Evolutionary conservation across 345 rosid genomes (phyloP).

Genomic region (Bretschneidera sinensis): DNA sequence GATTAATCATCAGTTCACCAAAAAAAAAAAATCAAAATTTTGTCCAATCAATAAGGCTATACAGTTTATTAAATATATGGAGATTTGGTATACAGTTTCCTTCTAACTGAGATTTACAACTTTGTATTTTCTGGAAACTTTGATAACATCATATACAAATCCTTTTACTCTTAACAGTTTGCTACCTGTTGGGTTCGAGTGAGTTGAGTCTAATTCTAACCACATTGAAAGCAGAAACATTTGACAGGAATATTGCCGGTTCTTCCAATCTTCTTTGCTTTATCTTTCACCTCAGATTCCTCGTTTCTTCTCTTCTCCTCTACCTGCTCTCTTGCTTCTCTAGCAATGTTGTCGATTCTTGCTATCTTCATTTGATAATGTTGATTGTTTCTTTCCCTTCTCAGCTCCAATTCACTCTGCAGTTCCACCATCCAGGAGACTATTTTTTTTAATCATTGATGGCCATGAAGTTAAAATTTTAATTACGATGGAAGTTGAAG

Average conservation of each 20-base stretch:
- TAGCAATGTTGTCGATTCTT: conserved; percentile 47
- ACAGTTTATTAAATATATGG: neutral
- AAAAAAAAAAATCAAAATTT: too few relatives aligned
- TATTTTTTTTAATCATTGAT: neutral
- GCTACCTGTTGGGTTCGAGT: too few relatives aligned
- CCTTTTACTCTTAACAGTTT: too few relatives aligned
- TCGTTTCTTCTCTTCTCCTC: conserved; percentile 56
- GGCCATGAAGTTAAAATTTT: neutral
- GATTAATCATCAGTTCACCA: too few relatives aligned
- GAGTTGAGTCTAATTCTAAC: neutral
- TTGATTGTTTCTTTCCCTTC: conserved; percentile 33
- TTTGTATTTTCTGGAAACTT: too few relatives aligned
- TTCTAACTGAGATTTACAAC: neutral
- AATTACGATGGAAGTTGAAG: neutral
- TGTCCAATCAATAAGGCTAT: too few relatives aligned
- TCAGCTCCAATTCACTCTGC: conserved; percentile 63
- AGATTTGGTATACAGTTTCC: neutral
- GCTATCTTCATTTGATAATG: conserved; percentile 54
- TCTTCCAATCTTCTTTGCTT: conserved; percentile 38
- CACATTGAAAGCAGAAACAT: conserved; percentile 52
- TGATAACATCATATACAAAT: too few relatives aligned
- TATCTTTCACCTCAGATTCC: conserved; percentile 47
- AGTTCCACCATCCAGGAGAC: neutral
- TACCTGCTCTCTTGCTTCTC: conserved; percentile 50
- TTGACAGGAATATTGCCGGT: conserved; percentile 32